Evolutionary conservation across 2,329 filamentous ascomycete species (phyloP), one percentile per base, ranked within the genome.

Genomic region (Byssoonygena ceratinophila): DNA sequence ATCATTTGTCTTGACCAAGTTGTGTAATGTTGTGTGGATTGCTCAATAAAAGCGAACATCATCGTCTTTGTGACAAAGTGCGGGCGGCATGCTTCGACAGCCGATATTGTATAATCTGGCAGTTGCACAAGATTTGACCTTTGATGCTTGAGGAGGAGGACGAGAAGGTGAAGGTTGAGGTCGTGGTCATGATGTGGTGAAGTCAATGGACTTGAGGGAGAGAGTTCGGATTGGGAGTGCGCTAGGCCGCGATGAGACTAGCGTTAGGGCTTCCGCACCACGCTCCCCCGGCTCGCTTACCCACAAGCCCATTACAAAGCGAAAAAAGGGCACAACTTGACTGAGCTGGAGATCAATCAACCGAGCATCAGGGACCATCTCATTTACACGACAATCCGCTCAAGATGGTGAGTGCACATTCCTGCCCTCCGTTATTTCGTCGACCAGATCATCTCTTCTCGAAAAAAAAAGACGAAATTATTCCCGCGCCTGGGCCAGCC

Each of bases 381-480:
- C 59, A 51, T 63, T 59, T 60, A 60, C 63, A 62, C 68, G 68
- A 67, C 68, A 69, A 67, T 63, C 66, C 61, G 64, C 63, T 67
- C 69, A 71, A 71, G 68, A 71, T 71, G 69, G 69, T 71, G 68
- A 71, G 69, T 70, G 51, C 52, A n/a, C n/a, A n/a, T n/a, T 62
- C 43, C 48, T 3, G 11, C 16, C 34, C 45, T 54, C 29, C 37
- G 46, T 54, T 54, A 46, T 47, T 22, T 25, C 25, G 27, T 8
- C 9, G 11, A 22, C 14, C 27, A 3, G 22, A 14, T 12, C 16
- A 14, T 39, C 40, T 48, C 41, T 14, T 23, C 23, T 25, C 20
- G 32, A 12, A 37, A 16, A 7, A 12, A 34, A 12, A 7, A 5
- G 4, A 12, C n/a, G n/a, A n/a, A n/a, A n/a, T n/a, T n/a, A n/a